Base-by-base conservation (phyloP, 768 basidiomycete genomes). In the Pleurotus salmoneostramineus region DNA sequence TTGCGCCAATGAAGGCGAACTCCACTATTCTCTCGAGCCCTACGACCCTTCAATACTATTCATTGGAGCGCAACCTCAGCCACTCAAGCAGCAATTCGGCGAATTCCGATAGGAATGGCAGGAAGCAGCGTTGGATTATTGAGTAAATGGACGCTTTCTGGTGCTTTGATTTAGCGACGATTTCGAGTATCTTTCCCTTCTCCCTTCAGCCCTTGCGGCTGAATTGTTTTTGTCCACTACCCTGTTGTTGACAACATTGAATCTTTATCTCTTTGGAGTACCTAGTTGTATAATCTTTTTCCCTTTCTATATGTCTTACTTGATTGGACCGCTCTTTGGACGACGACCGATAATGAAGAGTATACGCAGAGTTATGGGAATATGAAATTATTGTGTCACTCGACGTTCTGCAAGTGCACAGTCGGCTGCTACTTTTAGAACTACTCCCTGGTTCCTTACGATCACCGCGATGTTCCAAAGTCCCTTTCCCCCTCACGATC, bases 401-500 rank as follows among this genome's bases (percentile, higher is more conserved):
- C 21, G 17, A 12, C 48, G 21, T 27, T 27, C 2, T 27, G 21
- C 21, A 27, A 27, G 21, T 3, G 21, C 21, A 27, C 21, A 27
- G 21, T 3, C 21, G 21, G 21, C 21, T 27, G 32, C 35, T 37
- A 14, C 33, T 33, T 11, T 32, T 51, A 14, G 50, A 27, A 14
- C 44, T 45, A 14, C 6, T 17, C 10, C 15, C 10, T 45, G 44
- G 6, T 14, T 17, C 17, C 21, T 27, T 27, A 27, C 21, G 21
- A 27, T 27, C 21, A 27, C 21, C 21, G 21, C 44, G 14, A 62
- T 62, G 58, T 85, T 83, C 65, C 66, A 74, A 40, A 68, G 87
- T 32, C 82, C 88, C 3, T 83, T 81, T 64, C 79, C 82, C 2
- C 87, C 91, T 0, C 90, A 87, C 64, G 89, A 92, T 70, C 90